phyloP scores from a whole-genome alignment of 2,329 filamentous ascomycete genomes.

The Aureobasidium sp. region DNA sequence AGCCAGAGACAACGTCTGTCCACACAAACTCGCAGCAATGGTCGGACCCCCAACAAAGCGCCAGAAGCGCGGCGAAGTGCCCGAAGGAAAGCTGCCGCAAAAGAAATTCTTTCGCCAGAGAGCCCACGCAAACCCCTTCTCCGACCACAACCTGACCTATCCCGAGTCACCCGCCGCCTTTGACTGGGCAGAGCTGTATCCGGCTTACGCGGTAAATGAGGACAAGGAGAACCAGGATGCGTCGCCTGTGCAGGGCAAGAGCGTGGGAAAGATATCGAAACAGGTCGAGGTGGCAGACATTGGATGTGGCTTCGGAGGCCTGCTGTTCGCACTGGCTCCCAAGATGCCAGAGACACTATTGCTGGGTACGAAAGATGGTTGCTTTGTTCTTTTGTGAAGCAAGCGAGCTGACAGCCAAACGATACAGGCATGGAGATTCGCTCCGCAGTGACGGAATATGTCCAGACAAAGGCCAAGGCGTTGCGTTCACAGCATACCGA shows the following conservation, averaged over 20 bases:
- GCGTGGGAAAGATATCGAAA: slow-evolving; percentile 43
- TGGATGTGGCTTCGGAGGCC: slow-evolving; percentile 89
- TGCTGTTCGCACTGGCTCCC: slow-evolving; percentile 77
- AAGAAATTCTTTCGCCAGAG: slow-evolving; percentile 96
- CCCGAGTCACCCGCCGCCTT: slow-evolving; percentile 71
- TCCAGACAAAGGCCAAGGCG: slow-evolving; percentile 77
- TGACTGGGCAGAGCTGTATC: slow-evolving; percentile 85
- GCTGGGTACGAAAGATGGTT: slow-evolving; percentile 50
- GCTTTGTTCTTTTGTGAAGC: no score
- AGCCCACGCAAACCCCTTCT: slow-evolving; percentile 96
- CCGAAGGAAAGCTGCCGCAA: slow-evolving; percentile 59
- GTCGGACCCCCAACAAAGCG: slow-evolving; percentile 30
- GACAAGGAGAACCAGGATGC: slow-evolving; percentile 16
- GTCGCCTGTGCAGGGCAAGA: slow-evolving; percentile 14
- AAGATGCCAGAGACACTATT: slow-evolving; percentile 73
- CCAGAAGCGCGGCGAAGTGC: slow-evolving; percentile 39
- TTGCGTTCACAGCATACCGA: slow-evolving; percentile 45
- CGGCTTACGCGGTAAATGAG: slow-evolving; percentile 49
- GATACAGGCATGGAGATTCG: slow-evolving; percentile 79
- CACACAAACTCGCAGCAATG: slow-evolving; percentile 19
- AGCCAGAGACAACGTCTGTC: not conserved
- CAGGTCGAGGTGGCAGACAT: slow-evolving; percentile 91
- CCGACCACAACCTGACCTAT: slow-evolving; percentile 81
- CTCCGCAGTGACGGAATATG: slow-evolving; percentile 79
- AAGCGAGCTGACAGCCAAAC: not conserved